A percentile compares a stretch with the other conserved stretches of the same genome.
These are phyloP conservation scores for Imleria badia DNA, from an alignment of 768 basidiomycete genomes.

Conservation along the genomic window DNA sequence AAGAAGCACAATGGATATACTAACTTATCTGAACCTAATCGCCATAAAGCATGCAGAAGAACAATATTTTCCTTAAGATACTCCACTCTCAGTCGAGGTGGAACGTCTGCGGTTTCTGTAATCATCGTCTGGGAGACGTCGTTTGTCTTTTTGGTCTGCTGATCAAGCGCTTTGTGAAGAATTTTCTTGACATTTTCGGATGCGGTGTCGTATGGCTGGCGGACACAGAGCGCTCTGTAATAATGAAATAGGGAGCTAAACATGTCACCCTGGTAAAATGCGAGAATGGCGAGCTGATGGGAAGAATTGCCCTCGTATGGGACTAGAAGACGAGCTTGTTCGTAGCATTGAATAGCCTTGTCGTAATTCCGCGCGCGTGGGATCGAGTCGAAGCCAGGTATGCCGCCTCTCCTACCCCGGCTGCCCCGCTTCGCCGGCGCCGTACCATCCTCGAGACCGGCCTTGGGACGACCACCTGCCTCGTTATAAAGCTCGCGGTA, in stretches of 20 bases:
- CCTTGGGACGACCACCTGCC: conserved; percentile 58
- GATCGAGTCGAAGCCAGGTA: conserved; percentile 41
- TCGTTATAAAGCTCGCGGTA: conserved; percentile 92
- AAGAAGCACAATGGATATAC: conserved; percentile 21
- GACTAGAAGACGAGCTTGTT: conserved; percentile 76
- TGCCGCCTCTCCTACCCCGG: conserved; percentile 50
- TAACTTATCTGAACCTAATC: conserved; percentile 54
- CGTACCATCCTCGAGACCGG: conserved; percentile 62
- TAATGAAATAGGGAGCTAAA: conserved; percentile 83
- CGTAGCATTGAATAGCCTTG: conserved; percentile 78
- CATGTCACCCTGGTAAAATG: conserved; percentile 80
- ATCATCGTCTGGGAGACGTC: conserved; percentile 36
- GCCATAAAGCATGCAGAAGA: conserved; percentile 76
- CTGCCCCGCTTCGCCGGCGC: conserved; percentile 38
- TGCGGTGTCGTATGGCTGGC: conserved; percentile 83
- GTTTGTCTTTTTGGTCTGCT: conserved; percentile 48
- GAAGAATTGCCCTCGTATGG: conserved; percentile 93
- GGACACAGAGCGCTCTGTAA: conserved; percentile 87
- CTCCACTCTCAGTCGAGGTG: conserved; percentile 56
- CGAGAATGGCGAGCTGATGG: conserved; percentile 93
- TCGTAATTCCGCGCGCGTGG: conserved; percentile 68
- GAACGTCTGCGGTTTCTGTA: conserved; percentile 33
- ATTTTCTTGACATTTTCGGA: conserved; percentile 80
- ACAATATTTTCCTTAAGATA: conserved; percentile 73
- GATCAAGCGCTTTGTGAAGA: conserved; percentile 63